Conservation (phyloP, 345 rosid genomes). For the Bruguiera parviflora region DNA sequence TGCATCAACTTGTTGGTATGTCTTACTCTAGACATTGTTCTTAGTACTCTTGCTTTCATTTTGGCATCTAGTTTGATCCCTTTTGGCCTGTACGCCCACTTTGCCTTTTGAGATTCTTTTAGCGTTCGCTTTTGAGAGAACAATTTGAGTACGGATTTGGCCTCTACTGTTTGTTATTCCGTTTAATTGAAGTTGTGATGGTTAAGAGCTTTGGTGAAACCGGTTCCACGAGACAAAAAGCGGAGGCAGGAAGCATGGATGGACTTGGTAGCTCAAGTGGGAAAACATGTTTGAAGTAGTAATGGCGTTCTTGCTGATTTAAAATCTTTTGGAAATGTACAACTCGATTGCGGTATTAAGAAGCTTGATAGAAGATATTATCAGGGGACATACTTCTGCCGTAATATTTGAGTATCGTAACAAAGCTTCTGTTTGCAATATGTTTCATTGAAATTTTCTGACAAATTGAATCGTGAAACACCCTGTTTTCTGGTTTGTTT, state of each 20-base stretch:
- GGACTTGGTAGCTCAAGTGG: constrained; percentile 58
- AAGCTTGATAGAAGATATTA: constrained; percentile 63
- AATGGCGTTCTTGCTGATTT: constrained; percentile 72
- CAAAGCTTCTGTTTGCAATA: background rate
- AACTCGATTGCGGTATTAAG: constrained; percentile 80
- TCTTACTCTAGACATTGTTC: background rate
- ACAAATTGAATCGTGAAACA: background rate
- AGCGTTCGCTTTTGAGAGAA: background rate
- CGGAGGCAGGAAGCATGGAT: constrained; percentile 36
- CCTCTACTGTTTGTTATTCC: background rate
- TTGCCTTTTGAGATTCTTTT: no score
- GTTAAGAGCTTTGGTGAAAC: background rate
- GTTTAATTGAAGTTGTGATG: background rate
- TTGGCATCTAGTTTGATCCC: background rate
- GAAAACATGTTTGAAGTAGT: constrained; percentile 60
- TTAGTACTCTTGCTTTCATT: background rate
- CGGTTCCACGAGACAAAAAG: background rate
- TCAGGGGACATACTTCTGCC: constrained; percentile 40
- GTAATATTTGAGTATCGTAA: background rate
- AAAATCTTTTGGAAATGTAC: constrained; percentile 59
- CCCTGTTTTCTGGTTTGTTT: background rate
- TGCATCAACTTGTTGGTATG: background rate
- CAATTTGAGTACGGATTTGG: background rate
- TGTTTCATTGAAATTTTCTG: background rate
- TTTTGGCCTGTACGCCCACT: no score